Percentiles rank a stretch among this genome's conserved stretches.
Conservation (phyloP, 108 stramenopile genomes). For the Poteriospumella lacustris region DNA sequence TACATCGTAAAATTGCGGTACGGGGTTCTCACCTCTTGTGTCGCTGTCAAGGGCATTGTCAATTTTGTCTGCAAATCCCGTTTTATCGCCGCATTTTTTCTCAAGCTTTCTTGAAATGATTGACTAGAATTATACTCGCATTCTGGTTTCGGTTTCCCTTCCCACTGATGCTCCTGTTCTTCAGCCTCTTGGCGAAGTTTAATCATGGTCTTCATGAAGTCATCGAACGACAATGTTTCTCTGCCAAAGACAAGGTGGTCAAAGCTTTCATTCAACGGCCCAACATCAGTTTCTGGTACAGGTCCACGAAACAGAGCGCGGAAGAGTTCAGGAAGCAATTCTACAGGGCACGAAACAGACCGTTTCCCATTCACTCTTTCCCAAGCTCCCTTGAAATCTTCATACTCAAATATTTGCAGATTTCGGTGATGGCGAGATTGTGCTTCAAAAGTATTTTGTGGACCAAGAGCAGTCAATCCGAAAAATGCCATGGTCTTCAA, state of each 20-base stretch:
- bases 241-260: background rate
- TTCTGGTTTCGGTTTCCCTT: background rate
- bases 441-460: background rate
- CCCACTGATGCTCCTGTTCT: background rate
- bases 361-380: background rate
- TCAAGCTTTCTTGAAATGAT: background rate
- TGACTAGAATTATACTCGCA: background rate
- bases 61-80: background rate
- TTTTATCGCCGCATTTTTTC: background rate
- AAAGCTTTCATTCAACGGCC: background rate
- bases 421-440: background rate
- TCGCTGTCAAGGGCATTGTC: background rate
- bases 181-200: background rate
- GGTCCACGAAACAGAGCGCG: background rate
- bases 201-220: slow-evolving; percentile 1
- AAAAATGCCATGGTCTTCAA: slow-evolving; percentile 3
- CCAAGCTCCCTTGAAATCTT: background rate
- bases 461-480: slow-evolving; percentile 6
- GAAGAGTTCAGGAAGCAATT: background rate
- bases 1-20: background rate
- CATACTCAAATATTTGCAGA: background rate
- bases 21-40: background rate
- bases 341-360: background rate
- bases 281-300: background rate
- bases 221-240: background rate